Evolutionary conservation across 2,329 filamentous ascomycete species (phyloP).

Genomic region (Trichoderma simmonsii): DNA sequence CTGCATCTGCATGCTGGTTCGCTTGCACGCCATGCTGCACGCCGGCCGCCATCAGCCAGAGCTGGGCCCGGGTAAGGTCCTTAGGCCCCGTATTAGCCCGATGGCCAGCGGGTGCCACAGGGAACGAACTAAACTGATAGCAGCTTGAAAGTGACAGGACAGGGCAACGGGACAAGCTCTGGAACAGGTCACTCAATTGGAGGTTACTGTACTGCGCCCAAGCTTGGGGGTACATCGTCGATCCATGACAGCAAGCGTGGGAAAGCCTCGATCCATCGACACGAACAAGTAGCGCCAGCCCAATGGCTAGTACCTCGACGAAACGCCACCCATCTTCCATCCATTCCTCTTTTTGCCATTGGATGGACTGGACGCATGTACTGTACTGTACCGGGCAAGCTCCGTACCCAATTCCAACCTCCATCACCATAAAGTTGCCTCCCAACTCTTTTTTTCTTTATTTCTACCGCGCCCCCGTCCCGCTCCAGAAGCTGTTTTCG

Average conservation of each 20-base stretch:
- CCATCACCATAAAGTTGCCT: constrained; percentile 13
- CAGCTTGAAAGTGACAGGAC: background rate
- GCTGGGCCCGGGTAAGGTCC: constrained; percentile 6
- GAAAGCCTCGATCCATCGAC: background rate
- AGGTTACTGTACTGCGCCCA: background rate
- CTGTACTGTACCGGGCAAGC: background rate
- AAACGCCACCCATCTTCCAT: constrained; percentile 3
- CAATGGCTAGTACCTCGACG: background rate
- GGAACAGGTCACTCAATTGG: background rate
- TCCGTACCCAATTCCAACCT: constrained; percentile 16
- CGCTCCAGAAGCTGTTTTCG: background rate
- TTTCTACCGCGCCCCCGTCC: constrained; percentile 11
- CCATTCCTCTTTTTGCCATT: background rate
- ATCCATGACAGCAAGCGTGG: background rate
- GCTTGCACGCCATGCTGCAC: constrained; percentile 14
- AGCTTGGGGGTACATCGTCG: background rate
- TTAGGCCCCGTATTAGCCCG: constrained; percentile 4
- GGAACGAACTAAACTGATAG: background rate
- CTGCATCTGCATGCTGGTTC: constrained; percentile 9
- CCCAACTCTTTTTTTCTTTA: constrained; percentile 8
- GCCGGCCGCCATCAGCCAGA: background rate
- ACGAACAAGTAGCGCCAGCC: background rate
- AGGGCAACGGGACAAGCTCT: background rate
- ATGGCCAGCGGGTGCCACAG: background rate
- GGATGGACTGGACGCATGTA: too few relatives aligned